These are phyloP conservation scores for Gynostemma pentaphyllum DNA, from an alignment of 306 rosid genomes.

Conservation along the genomic window DNA sequence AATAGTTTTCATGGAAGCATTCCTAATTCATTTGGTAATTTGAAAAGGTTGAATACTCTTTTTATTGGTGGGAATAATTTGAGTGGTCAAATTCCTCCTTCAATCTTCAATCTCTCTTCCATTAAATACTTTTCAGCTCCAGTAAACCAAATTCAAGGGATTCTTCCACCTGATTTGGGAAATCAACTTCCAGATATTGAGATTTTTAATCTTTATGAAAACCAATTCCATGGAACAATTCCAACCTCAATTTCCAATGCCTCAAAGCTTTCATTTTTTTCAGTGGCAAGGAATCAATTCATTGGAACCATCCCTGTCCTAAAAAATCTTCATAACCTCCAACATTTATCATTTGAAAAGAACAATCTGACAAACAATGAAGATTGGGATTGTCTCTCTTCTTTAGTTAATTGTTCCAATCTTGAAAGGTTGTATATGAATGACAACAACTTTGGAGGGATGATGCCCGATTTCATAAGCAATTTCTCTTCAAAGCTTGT, in stretches of 20 bases:
- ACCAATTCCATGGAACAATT: slow-evolving; percentile 7
- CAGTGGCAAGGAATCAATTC: neutral
- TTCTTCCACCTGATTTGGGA: slow-evolving; percentile 12
- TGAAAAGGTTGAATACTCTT: neutral
- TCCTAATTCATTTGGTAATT: slow-evolving; percentile 8
- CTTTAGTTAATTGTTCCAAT: too few species aligned
- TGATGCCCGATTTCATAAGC: too few species aligned
- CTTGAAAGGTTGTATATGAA: too few species aligned
- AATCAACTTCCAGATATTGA: slow-evolving; percentile 7
- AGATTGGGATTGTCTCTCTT: too few species aligned
- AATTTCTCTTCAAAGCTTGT: too few species aligned
- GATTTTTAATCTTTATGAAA: neutral
- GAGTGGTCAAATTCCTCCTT: slow-evolving; percentile 14
- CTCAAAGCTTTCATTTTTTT: neutral
- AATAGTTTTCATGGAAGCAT: slow-evolving; percentile 13
- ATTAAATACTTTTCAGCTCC: neutral
- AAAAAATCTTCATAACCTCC: neutral
- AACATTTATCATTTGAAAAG: too few species aligned
- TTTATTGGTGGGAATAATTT: too few species aligned
- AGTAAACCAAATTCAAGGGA: slow-evolving; percentile 6
- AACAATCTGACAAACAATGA: too few species aligned
- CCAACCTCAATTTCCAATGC: slow-evolving; percentile 10
- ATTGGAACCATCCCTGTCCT: slow-evolving; percentile 13
- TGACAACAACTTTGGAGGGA: too few species aligned
- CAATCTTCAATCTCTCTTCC: slow-evolving; percentile 12